Percentiles rank a stretch among this genome's conserved stretches.
Conservation (phyloP, 2,329 filamentous ascomycete species). For the Capronia americana region DNA sequence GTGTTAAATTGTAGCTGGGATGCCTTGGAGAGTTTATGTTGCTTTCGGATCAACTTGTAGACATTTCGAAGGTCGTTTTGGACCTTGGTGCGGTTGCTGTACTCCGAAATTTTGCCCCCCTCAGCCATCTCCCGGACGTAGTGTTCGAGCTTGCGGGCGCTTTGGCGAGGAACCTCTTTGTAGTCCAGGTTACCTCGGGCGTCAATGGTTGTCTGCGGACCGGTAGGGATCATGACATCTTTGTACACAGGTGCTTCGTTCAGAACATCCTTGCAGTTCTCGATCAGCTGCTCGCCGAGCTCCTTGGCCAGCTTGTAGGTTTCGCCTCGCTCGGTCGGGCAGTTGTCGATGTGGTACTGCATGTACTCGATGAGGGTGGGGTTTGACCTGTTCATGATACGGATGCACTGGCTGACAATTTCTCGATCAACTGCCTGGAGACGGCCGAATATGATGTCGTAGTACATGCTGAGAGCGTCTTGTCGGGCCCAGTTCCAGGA, state of each 20-base stretch:
- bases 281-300: constrained; percentile 88
- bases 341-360: constrained; percentile 99
- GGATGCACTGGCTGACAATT: constrained; percentile 97
- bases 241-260: constrained; percentile 88
- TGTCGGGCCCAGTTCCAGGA: constrained; percentile 99
- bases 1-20: constrained; percentile 96
- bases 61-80: constrained; percentile 94
- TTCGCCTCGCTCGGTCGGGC: constrained; percentile 93
- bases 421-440: constrained; percentile 93
- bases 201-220: constrained; percentile 90
- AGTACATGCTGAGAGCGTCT: constrained; percentile 98
- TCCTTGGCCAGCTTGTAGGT: constrained; percentile 98
- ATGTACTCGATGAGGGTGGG: constrained; percentile 96
- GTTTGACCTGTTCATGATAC: constrained; percentile 99
- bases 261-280: constrained; percentile 95
- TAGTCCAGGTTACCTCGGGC: constrained; percentile 91
- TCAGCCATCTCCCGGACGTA: constrained; percentile 99
- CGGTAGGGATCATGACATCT: constrained; percentile 90
- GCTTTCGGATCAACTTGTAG: constrained; percentile 97
- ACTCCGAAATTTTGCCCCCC: constrained; percentile 97
- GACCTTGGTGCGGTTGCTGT: constrained; percentile 97
- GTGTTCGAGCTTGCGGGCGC: constrained; percentile 95
- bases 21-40: constrained; percentile 96
- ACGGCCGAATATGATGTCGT: constrained; percentile 96
- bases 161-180: constrained; percentile 82